phyloP scores from a whole-genome alignment of 345 rosid species.

The Mangifera indica region DNA sequence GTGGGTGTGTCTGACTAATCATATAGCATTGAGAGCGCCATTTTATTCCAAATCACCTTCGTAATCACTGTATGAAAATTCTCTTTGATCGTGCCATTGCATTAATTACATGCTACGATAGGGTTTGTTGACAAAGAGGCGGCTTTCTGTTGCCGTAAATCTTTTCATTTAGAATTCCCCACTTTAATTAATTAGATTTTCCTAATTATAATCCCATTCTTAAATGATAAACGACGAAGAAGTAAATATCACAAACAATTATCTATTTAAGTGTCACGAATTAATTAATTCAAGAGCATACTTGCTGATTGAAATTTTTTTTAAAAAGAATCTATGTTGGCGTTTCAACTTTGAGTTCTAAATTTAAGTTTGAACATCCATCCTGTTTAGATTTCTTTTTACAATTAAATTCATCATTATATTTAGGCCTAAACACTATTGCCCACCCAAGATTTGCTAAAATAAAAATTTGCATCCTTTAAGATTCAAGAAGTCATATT shows the following conservation, averaged over 20 bases:
- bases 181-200: neutral
- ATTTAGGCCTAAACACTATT: too few relatives aligned
- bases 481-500: too few relatives aligned
- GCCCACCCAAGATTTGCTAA: too few relatives aligned
- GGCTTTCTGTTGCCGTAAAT: neutral
- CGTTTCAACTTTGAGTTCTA: too few relatives aligned
- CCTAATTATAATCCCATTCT: neutral
- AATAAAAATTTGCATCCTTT: too few relatives aligned
- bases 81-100: constrained; percentile 15
- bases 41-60: constrained; percentile 27
- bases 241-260: too few relatives aligned
- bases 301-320: too few relatives aligned
- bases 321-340: too few relatives aligned
- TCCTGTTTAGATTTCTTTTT: too few relatives aligned
- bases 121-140: constrained; percentile 27
- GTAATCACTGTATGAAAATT: constrained; percentile 25
- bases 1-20: constrained; percentile 23
- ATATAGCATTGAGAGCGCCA: constrained; percentile 24
- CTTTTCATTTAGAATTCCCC: neutral
- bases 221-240: neutral
- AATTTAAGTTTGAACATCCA: too few relatives aligned
- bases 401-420: too few relatives aligned
- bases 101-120: neutral
- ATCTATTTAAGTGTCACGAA: neutral
- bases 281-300: too few relatives aligned